Conservation (phyloP, 1,284 basidiomycete genomes). For the Puccinia novopanici region DNA sequence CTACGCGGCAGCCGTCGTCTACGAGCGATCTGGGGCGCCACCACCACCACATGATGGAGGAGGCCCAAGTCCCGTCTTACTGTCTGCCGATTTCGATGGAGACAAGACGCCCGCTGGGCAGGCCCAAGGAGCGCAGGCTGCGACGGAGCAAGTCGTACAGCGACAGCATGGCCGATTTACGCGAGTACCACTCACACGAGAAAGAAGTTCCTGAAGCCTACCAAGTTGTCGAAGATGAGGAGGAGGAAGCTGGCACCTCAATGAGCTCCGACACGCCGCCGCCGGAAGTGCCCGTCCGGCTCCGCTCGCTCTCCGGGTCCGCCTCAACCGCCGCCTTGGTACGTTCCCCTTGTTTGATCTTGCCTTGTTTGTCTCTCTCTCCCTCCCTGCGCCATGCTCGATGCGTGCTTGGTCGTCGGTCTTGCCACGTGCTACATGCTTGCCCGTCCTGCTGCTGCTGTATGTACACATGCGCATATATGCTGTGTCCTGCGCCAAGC, state of each 20-base stretch:
- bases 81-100: constrained; percentile 4
- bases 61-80: not conserved
- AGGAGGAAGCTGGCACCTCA: not conserved
- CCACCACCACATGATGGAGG: no score
- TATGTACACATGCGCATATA: not conserved
- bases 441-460: not conserved
- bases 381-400: not conserved
- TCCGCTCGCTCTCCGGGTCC: constrained; percentile 10
- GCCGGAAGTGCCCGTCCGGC: not conserved
- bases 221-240: not conserved
- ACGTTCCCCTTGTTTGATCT: not conserved
- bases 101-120: not conserved
- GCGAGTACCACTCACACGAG: not conserved
- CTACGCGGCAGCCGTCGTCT: not conserved
- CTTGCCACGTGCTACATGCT: no score
- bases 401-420: not conserved
- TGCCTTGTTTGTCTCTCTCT: not conserved
- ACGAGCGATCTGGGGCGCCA: not conserved
- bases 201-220: not conserved
- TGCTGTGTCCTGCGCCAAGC: not conserved
- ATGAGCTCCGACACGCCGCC: not conserved
- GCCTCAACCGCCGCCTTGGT: not conserved
- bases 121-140: not conserved
- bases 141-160: constrained; percentile 13
- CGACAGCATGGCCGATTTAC: not conserved